Percentiles rank a stretch among this genome's conserved stretches.
These are phyloP conservation scores for Linum tenue DNA, from an alignment of 345 rosid species.

Conservation along the genomic window DNA sequence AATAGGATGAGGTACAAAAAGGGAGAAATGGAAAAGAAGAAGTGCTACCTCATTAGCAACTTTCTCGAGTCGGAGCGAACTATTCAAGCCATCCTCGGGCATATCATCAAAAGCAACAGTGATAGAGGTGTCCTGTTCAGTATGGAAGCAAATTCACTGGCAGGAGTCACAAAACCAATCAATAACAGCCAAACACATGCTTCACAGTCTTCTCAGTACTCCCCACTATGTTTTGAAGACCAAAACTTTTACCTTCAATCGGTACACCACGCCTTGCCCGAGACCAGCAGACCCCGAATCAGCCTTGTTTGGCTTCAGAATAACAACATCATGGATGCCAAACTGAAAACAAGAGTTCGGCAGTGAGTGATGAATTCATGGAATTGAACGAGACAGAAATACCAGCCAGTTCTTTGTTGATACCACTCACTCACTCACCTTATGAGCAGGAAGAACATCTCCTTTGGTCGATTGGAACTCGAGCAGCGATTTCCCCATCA, in stretches of 20 bases:
- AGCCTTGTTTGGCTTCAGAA: conserved; percentile 75
- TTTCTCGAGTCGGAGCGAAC: conserved; percentile 73
- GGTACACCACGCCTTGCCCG: conserved; percentile 93
- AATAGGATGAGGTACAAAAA: too few relatives aligned
- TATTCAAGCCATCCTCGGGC: conserved; percentile 79
- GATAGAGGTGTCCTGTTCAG: conserved; percentile 64
- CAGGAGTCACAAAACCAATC: conserved; percentile 7
- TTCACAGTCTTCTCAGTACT: too few relatives aligned
- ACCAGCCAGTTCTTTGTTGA: background rate
- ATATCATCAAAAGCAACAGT: conserved; percentile 82
- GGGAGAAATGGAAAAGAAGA: background rate
- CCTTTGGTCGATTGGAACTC: conserved; percentile 88
- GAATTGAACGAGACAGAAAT: background rate
- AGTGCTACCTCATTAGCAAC: conserved; percentile 77
- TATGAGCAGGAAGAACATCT: conserved; percentile 95
- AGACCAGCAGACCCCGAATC: conserved; percentile 76
- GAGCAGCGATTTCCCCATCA: conserved; percentile 84
- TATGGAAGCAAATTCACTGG: conserved; percentile 2
- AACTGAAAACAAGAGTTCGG: conserved; percentile 30
- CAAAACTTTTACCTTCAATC: conserved; percentile 45
- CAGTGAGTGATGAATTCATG: background rate
- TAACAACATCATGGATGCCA: conserved; percentile 87
- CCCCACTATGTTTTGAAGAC: background rate
- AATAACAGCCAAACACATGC: background rate
- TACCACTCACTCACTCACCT: conserved; percentile 26